Evolutionary conservation across 352 stramenopile genomes (phyloP).

Genomic region (Phytophthora agathidicida): DNA sequence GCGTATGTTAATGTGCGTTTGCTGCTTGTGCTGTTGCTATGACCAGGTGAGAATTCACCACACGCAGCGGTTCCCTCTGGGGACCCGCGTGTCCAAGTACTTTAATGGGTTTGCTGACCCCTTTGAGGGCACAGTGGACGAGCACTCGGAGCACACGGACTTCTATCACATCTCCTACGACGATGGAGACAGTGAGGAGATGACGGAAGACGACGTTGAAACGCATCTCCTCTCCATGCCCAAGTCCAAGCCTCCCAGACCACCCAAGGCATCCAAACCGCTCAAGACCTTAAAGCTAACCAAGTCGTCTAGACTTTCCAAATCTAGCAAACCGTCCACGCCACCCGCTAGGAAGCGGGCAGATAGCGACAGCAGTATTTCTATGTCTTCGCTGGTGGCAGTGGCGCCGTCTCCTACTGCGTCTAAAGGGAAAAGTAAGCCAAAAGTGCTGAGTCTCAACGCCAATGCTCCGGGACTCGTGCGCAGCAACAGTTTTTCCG

Average conservation of each 20-base stretch:
- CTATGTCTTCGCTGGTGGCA: background rate
- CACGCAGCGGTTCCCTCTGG: slow-evolving; percentile 63
- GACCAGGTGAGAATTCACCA: slow-evolving; percentile 48
- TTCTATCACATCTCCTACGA: slow-evolving; percentile 85
- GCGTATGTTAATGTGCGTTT: slow-evolving; percentile 22
- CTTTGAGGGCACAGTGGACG: slow-evolving; percentile 68
- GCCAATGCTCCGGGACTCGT: slow-evolving; percentile 41
- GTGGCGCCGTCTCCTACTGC: background rate
- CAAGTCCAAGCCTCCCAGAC: slow-evolving; percentile 19
- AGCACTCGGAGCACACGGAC: slow-evolving; percentile 47
- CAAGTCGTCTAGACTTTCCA: slow-evolving; percentile 6
- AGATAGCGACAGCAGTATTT: slow-evolving; percentile 22
- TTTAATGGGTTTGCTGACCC: slow-evolving; percentile 66
- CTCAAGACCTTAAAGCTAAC: slow-evolving; percentile 17
- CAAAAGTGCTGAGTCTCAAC: slow-evolving; percentile 51
- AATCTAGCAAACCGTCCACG: slow-evolving; percentile 10
- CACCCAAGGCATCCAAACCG: slow-evolving; percentile 21
- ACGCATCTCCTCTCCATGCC: slow-evolving; percentile 37
- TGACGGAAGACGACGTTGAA: slow-evolving; percentile 77
- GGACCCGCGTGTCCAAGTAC: slow-evolving; percentile 71
- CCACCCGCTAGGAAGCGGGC: slow-evolving; percentile 15
- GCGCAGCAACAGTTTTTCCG: slow-evolving; percentile 20
- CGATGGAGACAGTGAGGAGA: slow-evolving; percentile 82
- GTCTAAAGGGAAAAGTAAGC: slow-evolving; percentile 19
- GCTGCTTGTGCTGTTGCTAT: slow-evolving; percentile 17